These are phyloP conservation scores for Gossypium rotundifolium DNA, from an alignment of 345 rosid species.

Conservation along the genomic window DNA sequence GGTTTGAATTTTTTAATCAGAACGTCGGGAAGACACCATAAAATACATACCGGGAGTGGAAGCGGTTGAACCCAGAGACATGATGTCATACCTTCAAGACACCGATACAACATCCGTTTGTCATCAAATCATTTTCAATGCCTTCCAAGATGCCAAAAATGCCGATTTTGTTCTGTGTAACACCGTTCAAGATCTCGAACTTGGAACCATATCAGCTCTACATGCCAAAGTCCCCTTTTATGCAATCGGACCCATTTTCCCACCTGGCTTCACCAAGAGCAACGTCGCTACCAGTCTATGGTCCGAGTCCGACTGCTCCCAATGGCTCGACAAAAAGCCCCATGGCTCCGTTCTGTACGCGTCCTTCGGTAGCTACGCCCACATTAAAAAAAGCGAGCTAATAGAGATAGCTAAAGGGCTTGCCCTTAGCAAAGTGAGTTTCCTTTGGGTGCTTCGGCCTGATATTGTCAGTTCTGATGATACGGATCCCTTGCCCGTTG, in stretches of 20 bases:
- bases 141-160: constrained; percentile 46
- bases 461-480: constrained; percentile 73
- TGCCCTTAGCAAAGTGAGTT: constrained; percentile 39
- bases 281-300: constrained; percentile 64
- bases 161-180: constrained; percentile 75
- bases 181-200: constrained; percentile 64
- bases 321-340: constrained; percentile 62
- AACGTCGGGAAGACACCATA: constrained; percentile 42
- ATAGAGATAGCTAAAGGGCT: constrained; percentile 64
- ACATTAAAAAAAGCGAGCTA: constrained; percentile 40
- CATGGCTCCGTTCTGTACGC: constrained; percentile 62
- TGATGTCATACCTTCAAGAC: constrained; percentile 75
- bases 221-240: constrained; percentile 37
- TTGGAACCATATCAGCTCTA: constrained; percentile 39
- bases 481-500: constrained; percentile 44
- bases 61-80: constrained; percentile 50
- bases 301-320: constrained; percentile 79
- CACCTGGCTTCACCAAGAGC: constrained; percentile 33
- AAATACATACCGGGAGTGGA: constrained; percentile 74
- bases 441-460: constrained; percentile 80
- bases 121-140: constrained; percentile 54
- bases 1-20: constrained; percentile 19
- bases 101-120: constrained; percentile 36
- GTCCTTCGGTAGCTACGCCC: constrained; percentile 82
- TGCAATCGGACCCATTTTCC: constrained; percentile 79